Base-by-base conservation (phyloP, 768 basidiomycete genomes). In the Leccinellum albellum region DNA sequence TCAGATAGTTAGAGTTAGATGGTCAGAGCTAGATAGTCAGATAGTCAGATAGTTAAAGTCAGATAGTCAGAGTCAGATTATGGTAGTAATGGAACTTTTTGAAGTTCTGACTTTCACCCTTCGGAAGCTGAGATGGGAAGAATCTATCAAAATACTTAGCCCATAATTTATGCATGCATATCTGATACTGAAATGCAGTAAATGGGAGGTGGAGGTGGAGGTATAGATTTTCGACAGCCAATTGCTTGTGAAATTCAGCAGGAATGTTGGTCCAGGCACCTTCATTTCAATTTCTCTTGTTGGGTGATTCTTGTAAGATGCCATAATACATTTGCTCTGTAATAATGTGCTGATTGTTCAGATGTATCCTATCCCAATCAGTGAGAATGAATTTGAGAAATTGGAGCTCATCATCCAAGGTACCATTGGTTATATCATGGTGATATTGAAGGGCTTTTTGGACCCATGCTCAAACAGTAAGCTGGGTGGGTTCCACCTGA, bases 301-400 rank as follows among this genome's bases (percentile, higher is more conserved):
- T 40, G 20, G 40, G 40, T 17, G 40, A 40, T 10, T 40, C 40
- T 40, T 40, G 40, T 13, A 40, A 17, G 40, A 40, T 40, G 40
- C n/a, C 40, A 13, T 17, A 40, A 20, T 17, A 40, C 40, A 40
- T 40, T 40, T 40, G 40, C 20, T 40, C 40, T 0, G 13, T 57
- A 12, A 60, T 40, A 9, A 2, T 4, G 1, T 3, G 0, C n/a
- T 56, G 55, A 6, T 50, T 26, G 0, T 24, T n/a, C 8, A 33
- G 6, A 3, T 31, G n/a, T 3, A 57, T 14, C 5, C 51, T 48
- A 3, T 13, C 4, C 0, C 24, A 14, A 20, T 32, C 59, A 2
- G 47, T 31, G 1, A 60, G 32, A 5, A 60, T 3, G 4, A 60
- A 60, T 17, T 56, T 53, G 32, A 60, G 26, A 14, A 60, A 57